phyloP scores from a whole-genome alignment of 2,329 filamentous ascomycete genomes.

The Xylaria sp. region DNA sequence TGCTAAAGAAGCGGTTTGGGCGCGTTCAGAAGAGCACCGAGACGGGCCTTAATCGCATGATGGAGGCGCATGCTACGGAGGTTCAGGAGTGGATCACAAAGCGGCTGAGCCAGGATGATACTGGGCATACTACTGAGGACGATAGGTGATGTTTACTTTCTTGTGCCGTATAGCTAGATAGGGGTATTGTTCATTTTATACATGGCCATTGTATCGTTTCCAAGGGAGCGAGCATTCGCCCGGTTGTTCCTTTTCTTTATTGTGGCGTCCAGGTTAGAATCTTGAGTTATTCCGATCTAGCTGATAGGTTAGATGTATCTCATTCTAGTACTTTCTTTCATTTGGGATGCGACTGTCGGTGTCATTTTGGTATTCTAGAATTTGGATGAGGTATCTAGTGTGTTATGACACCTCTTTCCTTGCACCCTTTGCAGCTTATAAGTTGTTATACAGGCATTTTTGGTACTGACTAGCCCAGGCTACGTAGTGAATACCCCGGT shows the following conservation, averaged over 20 bases:
- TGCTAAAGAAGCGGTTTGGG: constrained; percentile 70
- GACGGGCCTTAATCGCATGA: constrained; percentile 65
- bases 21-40: constrained; percentile 64
- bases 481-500: neutral
- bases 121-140: constrained; percentile 33
- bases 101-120: constrained; percentile 19
- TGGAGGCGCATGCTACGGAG: constrained; percentile 64
- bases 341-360: too few relatives aligned
- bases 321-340: neutral
- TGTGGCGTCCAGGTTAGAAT: neutral
- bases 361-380: neutral
- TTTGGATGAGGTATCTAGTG: neutral
- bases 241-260: neutral
- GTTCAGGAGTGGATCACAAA: constrained; percentile 63
- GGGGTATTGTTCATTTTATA: neutral
- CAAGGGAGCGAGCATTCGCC: neutral
- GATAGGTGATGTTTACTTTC: constrained; percentile 20
- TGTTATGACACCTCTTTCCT: neutral
- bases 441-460: too few relatives aligned
- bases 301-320: neutral
- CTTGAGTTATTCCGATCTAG: neutral
- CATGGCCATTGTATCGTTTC: neutral
- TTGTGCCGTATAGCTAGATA: constrained; percentile 18
- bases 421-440: neutral
- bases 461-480: neutral